Evolutionary conservation across 225 moss, liverwort and hornwort species (phyloP).

Genomic region (Physcomitrellopsis africana): DNA sequence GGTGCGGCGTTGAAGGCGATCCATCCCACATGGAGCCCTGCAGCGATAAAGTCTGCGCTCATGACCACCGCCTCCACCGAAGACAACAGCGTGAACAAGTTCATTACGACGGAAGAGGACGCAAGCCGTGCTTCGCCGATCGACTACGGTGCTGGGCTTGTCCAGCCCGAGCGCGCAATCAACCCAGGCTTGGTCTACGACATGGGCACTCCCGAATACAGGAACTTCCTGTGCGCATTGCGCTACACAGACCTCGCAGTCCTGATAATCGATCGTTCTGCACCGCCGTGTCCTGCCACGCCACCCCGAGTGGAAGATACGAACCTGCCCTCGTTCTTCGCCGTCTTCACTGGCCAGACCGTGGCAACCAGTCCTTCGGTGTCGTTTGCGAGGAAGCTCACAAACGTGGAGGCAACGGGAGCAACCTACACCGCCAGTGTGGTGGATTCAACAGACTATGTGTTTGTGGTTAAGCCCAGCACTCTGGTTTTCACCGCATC

Average conservation of each 20-base stretch:
- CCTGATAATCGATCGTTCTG: too few species aligned
- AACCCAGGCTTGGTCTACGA: slow-evolving; percentile 43
- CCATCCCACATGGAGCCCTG: slow-evolving; percentile 44
- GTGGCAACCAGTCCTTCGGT: too few species aligned
- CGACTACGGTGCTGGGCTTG: slow-evolving; percentile 36
- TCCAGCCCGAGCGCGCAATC: slow-evolving; percentile 35
- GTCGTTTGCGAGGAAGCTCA: too few species aligned
- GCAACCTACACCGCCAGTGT: too few species aligned
- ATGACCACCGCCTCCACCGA: slow-evolving; percentile 40
- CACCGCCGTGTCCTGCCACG: slow-evolving; percentile 32
- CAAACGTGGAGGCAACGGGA: too few species aligned
- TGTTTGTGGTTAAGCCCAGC: too few species aligned
- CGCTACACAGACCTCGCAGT: too few species aligned
- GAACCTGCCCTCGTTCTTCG: slow-evolving; percentile 67
- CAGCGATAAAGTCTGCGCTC: slow-evolving; percentile 46
- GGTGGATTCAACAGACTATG: too few species aligned
- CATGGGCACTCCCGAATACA: slow-evolving; percentile 25
- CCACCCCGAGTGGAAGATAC: slow-evolving; percentile 36
- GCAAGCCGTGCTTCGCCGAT: neutral
- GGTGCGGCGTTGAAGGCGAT: slow-evolving; percentile 30
- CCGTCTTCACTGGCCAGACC: too few species aligned
- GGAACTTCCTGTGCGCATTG: slow-evolving; percentile 35
- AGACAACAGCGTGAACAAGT: slow-evolving; percentile 16
- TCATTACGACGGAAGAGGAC: slow-evolving; percentile 23
- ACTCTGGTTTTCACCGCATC: slow-evolving; percentile 41